phyloP scores from a whole-genome alignment of 75 land plant species.

The Chamaecyparis obtusa region DNA sequence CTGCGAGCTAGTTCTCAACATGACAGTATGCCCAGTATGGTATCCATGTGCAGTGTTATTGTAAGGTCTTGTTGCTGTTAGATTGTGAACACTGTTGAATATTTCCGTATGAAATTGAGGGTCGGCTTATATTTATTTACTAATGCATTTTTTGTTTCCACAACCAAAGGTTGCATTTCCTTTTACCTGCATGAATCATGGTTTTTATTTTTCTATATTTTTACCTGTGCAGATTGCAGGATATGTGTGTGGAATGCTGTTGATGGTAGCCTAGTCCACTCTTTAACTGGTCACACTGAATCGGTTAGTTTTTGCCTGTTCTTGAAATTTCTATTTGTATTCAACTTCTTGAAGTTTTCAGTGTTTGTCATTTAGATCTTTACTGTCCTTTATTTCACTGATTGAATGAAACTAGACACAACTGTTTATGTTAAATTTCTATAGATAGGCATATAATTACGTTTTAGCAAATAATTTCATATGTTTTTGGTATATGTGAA shows the following conservation, averaged over 20 bases:
- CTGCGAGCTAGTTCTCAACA: background rate
- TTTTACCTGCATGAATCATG: background rate
- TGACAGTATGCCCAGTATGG: background rate
- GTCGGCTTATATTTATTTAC: background rate
- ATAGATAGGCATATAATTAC: background rate
- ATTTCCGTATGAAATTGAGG: background rate
- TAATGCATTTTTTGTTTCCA: background rate
- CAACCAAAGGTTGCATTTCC: background rate
- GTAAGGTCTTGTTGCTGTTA: background rate
- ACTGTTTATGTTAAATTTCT: background rate
- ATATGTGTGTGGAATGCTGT: conserved; percentile 99
- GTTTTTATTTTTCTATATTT: background rate
- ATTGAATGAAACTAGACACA: background rate
- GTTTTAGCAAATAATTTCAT: background rate
- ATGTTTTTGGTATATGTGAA: background rate
- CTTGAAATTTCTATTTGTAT: background rate
- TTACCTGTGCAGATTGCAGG: conserved; percentile 74
- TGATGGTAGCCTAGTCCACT: conserved; percentile 97
- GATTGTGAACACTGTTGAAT: background rate
- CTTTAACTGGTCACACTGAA: conserved; percentile 85
- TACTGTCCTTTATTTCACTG: background rate
- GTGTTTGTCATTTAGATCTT: background rate
- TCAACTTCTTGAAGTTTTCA: background rate
- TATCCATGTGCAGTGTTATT: background rate
- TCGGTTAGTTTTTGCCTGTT: conserved; percentile 55